Evolutionary conservation across 768 basidiomycete genomes (phyloP), one percentile per base, ranked within the genome.

Genomic region (Coprinellus micaceus): DNA sequence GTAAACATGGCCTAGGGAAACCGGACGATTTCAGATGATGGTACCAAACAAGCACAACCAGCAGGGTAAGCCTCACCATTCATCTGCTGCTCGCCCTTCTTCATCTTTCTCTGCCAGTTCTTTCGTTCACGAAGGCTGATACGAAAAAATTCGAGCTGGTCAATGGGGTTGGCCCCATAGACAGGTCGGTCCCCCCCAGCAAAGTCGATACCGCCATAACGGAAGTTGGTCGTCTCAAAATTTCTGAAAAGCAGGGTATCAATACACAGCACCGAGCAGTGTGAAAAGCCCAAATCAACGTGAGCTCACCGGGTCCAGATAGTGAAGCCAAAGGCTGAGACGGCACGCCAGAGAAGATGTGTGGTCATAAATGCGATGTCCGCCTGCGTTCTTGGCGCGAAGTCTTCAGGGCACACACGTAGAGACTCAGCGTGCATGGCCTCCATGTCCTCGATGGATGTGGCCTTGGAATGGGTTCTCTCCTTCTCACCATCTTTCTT

Each of bases 91-190:
- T 52, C 50, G 3, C 50, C 50, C 11, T 52, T 52, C 28, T 36
- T 40, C 50, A 52, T 52, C 50, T 52, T 52, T 30, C 21, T 52
- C 50, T 52, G 33, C 50, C 50, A 52, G 19, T 25, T 24, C 33
- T 52, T 52, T 15, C 30, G 50, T 21, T 52, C 37, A 2, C 50
- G 50, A 3, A 52, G 33, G 37, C 30, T 52, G 17, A 52, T 10
- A 3, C n/a, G 17, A 25, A 52, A 37, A 9, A 52, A 52, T 2
- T 28, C 30, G 22, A 17, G 25, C 28, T 48, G 47, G 7, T 48
- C 47, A 26, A 48, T 2, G 13, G 47, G 47, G 17, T 48, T 37
- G 6, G 3, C 3, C 9, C 33, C 21, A 21, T 52, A 36, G 11
- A 6, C 37, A 19, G 22, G 30, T n/a, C 50, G 29, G n/a, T 40